These are phyloP conservation scores for Sicyos baderoa DNA, from an alignment of 306 rosid genomes.

Conservation along the genomic window DNA sequence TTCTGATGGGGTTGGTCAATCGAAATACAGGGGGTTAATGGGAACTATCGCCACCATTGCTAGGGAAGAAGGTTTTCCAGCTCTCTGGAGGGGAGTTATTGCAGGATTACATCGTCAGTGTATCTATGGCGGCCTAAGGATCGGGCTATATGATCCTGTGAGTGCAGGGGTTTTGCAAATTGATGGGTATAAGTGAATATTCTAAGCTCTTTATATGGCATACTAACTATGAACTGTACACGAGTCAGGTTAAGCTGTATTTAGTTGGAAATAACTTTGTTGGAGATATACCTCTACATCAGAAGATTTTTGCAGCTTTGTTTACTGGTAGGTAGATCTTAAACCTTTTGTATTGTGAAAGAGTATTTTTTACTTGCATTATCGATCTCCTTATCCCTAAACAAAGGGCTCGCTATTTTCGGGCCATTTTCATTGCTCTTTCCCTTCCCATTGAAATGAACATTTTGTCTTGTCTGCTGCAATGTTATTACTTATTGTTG, in stretches of 20 bases:
- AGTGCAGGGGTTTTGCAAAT: constrained; percentile 38
- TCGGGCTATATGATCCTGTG: constrained; percentile 94
- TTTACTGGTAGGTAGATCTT: constrained; percentile 63
- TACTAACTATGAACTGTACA: constrained; percentile 32
- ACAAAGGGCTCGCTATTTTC: neutral
- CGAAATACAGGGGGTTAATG: constrained; percentile 67
- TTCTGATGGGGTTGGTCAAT: constrained; percentile 38
- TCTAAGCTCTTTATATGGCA: neutral
- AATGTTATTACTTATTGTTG: constrained; percentile 14
- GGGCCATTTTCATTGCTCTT: neutral
- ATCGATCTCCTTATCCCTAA: neutral
- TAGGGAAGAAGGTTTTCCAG: constrained; percentile 78
- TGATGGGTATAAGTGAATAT: constrained; percentile 14
- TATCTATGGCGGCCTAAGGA: constrained; percentile 91
- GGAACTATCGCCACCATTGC: constrained; percentile 73
- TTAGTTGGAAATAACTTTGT: constrained; percentile 76
- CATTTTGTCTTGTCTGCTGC: neutral
- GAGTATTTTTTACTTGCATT: neutral
- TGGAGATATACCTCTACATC: constrained; percentile 71
- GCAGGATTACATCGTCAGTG: constrained; percentile 96
- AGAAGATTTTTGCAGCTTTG: constrained; percentile 82
- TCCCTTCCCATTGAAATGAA: neutral
- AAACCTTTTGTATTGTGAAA: neutral
- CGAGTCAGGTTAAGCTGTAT: constrained; percentile 75
- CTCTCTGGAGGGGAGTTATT: constrained; percentile 88